Conservation (phyloP, 1,284 basidiomycete genomes). For the Cryptococcus jaspeensis region DNA sequence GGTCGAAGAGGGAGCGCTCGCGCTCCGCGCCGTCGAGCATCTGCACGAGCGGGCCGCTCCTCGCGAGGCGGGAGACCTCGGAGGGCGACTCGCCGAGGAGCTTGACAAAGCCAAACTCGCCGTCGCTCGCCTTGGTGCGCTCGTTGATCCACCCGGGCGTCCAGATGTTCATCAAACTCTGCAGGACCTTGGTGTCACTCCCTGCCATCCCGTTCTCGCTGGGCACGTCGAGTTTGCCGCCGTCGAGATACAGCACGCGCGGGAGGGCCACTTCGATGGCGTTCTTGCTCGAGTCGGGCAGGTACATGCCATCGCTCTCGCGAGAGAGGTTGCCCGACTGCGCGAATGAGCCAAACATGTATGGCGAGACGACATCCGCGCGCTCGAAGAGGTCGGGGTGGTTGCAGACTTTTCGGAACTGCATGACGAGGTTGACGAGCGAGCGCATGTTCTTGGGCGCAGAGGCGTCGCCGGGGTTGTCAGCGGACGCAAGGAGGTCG, state of each 20-base stretch:
- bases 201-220: constrained; percentile 58
- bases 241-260: constrained; percentile 72
- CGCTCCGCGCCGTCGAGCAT: too few relatives aligned
- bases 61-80: constrained; percentile 61
- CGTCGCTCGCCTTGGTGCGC: constrained; percentile 59
- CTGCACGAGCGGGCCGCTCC: constrained; percentile 32
- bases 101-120: constrained; percentile 70
- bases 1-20: too few relatives aligned
- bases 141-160: constrained; percentile 72
- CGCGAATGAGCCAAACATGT: constrained; percentile 82
- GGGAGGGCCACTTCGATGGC: constrained; percentile 81
- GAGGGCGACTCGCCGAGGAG: constrained; percentile 60
- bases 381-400: constrained; percentile 98
- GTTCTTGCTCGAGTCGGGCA: constrained; percentile 75
- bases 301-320: constrained; percentile 78
- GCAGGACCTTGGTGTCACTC: constrained; percentile 63
- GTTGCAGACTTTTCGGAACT: constrained; percentile 99
- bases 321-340: constrained; percentile 76
- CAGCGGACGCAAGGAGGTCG: constrained; percentile 90
- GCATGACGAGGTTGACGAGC: constrained; percentile 99
- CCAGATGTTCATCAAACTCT: constrained; percentile 89
- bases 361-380: constrained; percentile 90
- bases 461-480: constrained; percentile 74
- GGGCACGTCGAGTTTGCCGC: constrained; percentile 71
- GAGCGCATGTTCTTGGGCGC: constrained; percentile 54